phyloP scores from a whole-genome alignment of 2,329 filamentous ascomycete genomes.

The Diplodia corticola region DNA sequence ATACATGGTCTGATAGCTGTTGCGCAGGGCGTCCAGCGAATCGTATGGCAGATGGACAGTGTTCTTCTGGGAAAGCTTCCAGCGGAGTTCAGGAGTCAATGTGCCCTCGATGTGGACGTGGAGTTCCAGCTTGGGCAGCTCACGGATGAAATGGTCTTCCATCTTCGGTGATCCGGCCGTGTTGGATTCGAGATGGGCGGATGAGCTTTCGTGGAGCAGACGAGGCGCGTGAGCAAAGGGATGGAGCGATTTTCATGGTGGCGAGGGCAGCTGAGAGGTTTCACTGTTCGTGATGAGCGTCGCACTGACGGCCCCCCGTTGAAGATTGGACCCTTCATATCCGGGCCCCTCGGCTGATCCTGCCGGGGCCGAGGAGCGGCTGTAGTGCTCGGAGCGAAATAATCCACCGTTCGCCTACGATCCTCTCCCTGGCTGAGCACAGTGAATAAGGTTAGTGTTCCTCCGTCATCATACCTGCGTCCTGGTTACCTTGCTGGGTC shows the following conservation, averaged over 20 bases:
- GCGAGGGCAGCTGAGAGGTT: not conserved
- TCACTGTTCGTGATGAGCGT: not conserved
- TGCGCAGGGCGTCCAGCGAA: not conserved
- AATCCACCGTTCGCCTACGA: not conserved
- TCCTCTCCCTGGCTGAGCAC: not conserved
- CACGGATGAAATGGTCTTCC: constrained; percentile 11
- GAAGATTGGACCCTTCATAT: not conserved
- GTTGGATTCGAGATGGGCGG: not conserved
- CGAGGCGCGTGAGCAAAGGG: not conserved
- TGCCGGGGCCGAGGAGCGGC: not conserved
- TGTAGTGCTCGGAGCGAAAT: not conserved
- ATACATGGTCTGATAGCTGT: constrained; percentile 26
- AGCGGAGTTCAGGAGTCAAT: constrained; percentile 44
- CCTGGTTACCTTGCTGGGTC: not conserved
- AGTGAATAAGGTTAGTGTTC: constrained; percentile 2
- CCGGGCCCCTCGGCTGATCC: not conserved
- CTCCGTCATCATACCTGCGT: not conserved
- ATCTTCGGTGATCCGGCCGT: not conserved
- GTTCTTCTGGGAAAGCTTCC: constrained; percentile 46
- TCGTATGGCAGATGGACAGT: constrained; percentile 18
- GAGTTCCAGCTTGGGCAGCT: constrained; percentile 49
- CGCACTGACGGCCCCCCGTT: not conserved
- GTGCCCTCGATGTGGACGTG: constrained; percentile 52
- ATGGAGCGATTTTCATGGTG: not conserved
- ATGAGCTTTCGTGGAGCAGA: not conserved